A percentile compares a stretch with the other conserved stretches of the same genome.
Evolutionary conservation across 345 rosid species (phyloP).

Genomic region (Brassica napus): DNA sequence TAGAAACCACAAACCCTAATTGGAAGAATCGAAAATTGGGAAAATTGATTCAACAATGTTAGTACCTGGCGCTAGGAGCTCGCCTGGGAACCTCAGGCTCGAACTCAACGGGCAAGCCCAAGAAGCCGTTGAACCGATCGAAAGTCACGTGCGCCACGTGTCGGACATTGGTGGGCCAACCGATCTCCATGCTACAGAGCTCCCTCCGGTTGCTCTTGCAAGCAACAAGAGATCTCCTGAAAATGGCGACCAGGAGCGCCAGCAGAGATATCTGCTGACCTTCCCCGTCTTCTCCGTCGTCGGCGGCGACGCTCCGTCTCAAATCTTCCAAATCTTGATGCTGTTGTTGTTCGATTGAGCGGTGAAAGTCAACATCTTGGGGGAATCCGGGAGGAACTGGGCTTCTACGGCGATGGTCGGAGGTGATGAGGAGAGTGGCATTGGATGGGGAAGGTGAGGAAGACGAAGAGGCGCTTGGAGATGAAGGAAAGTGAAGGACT

Average conservation of each 20-base stretch:
- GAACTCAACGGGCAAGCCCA: slow-evolving; percentile 86
- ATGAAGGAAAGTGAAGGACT: slow-evolving; percentile 71
- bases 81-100: slow-evolving; percentile 84
- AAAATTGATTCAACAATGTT: slow-evolving; percentile 22
- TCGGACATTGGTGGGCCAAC: slow-evolving; percentile 76
- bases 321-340: slow-evolving; percentile 10
- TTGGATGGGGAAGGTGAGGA: slow-evolving; percentile 43
- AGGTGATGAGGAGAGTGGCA: slow-evolving; percentile 25
- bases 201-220: slow-evolving; percentile 62
- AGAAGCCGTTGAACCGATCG: slow-evolving; percentile 90
- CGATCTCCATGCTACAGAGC: slow-evolving; percentile 78
- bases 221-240: slow-evolving; percentile 70
- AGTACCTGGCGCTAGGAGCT: slow-evolving; percentile 88
- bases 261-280: slow-evolving; percentile 70
- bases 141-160: slow-evolving; percentile 95
- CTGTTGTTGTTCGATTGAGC: slow-evolving; percentile 25
- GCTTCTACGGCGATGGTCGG: slow-evolving; percentile 23
- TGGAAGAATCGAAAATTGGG: not conserved
- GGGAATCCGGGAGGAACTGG: slow-evolving; percentile 9
- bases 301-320: slow-evolving; percentile 13
- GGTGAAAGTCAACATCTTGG: slow-evolving; percentile 38
- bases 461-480: slow-evolving; percentile 48
- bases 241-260: slow-evolving; percentile 64
- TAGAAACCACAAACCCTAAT: not conserved
- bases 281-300: slow-evolving; percentile 14